Percentiles rank a stretch among this genome's conserved stretches.
These are phyloP conservation scores for Choiromyces venosus DNA, from an alignment of 495 filamentous ascomycete genomes.

Conservation along the genomic window DNA sequence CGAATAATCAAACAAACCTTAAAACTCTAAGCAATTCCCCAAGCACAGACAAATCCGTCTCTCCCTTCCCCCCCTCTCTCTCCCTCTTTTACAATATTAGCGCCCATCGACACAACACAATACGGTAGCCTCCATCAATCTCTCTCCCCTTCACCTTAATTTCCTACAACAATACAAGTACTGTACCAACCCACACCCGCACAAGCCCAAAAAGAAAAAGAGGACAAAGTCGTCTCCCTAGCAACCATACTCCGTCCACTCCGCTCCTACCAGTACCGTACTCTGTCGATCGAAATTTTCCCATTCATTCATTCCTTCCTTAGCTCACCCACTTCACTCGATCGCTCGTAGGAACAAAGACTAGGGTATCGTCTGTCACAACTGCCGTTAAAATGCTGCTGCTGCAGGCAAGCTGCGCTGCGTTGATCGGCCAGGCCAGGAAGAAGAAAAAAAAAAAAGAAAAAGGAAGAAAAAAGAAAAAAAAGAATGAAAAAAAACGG, in stretches of 20 bases:
- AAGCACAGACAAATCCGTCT: neutral
- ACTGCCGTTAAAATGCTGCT: too few relatives aligned
- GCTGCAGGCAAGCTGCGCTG: too few relatives aligned
- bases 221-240: neutral
- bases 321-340: neutral
- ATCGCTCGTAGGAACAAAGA: too few relatives aligned
- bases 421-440: too few relatives aligned
- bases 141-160: too few relatives aligned
- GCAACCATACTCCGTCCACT: neutral
- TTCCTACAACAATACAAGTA: too few relatives aligned
- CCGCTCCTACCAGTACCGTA: too few relatives aligned
- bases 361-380: too few relatives aligned
- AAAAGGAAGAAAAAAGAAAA: neutral
- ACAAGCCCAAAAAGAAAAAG: neutral
- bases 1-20: neutral
- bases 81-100: neutral
- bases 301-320: neutral
- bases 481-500: too few relatives aligned
- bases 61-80: neutral
- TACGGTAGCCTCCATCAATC: too few relatives aligned
- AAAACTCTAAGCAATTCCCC: neutral
- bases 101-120: too few relatives aligned
- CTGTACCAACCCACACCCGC: neutral
- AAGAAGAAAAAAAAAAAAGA: neutral
- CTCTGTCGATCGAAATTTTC: neutral